Percentiles rank a stretch among this genome's conserved stretches.
phyloP scores from a whole-genome alignment of 768 basidiomycete genomes.

The Trametes maxima region DNA sequence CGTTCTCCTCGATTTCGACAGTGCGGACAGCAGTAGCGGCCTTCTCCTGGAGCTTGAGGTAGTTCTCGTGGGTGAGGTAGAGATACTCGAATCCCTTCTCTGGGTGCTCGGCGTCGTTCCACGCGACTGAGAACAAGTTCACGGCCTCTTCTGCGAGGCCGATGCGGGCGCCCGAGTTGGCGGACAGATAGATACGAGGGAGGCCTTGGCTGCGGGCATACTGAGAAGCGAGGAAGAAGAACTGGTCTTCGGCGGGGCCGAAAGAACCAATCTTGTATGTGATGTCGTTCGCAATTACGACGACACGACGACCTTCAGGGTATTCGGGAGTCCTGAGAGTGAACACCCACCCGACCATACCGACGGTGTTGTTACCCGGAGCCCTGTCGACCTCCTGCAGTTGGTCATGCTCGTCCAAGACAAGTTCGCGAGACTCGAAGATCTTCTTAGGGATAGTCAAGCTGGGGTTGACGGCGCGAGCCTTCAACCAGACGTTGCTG shows the following conservation, averaged over 20 bases:
- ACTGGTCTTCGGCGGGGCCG: conserved; percentile 93
- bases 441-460: conserved; percentile 75
- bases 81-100: conserved; percentile 97
- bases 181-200: conserved; percentile 96
- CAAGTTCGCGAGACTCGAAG: conserved; percentile 85
- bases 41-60: conserved; percentile 87
- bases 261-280: conserved; percentile 99
- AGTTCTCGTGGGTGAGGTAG: conserved; percentile 92
- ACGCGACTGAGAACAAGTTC: conserved; percentile 86
- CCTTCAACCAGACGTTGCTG: conserved; percentile 87
- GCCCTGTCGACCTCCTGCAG: conserved; percentile 89
- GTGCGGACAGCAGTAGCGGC: conserved; percentile 77
- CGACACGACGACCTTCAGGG: conserved; percentile 81
- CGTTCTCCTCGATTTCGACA: conserved; percentile 80
- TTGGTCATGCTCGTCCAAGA: conserved; percentile 91
- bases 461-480: conserved; percentile 62
- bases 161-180: conserved; percentile 97
- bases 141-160: conserved; percentile 94
- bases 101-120: conserved; percentile 79
- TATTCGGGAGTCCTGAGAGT: conserved; percentile 91
- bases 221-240: conserved; percentile 93
- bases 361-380: conserved; percentile 91
- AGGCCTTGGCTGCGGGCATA: conserved; percentile 88
- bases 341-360: conserved; percentile 99
- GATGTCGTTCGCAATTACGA: conserved; percentile 97